Base-by-base conservation (phyloP, 306 rosid species). In the Lupinus albus region DNA sequence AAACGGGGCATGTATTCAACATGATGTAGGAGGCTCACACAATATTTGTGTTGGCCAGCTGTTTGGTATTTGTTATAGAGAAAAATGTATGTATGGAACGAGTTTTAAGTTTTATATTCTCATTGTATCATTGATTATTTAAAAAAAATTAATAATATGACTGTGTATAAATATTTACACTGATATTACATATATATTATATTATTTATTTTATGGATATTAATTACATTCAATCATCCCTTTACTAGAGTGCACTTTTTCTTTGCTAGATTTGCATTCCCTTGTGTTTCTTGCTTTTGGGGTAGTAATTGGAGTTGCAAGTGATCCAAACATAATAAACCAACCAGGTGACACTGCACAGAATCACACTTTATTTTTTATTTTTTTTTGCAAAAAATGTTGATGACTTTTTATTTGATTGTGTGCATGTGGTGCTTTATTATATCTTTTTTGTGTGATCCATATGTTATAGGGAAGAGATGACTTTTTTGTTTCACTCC, bases 141-240 rank as follows among this genome's bases (percentile, higher is more conserved):
- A n/a, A n/a, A n/a, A n/a, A n/a, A n/a, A n/a, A n/a, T n/a, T n/a
- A n/a, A n/a, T n/a, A n/a, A n/a, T n/a, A n/a, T n/a, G n/a, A n/a
- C n/a, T n/a, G n/a, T n/a, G n/a, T n/a, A n/a, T n/a, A n/a, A n/a
- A n/a, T n/a, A n/a, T n/a, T n/a, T n/a, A n/a, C n/a, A n/a, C n/a
- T n/a, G n/a, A n/a, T n/a, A n/a, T n/a, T n/a, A n/a, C n/a, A n/a
- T n/a, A n/a, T n/a, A n/a, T n/a, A n/a, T n/a, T n/a, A n/a, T n/a
- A n/a, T n/a, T 74, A 44, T 18, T 15, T 50, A 25, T 62, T 73
- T 81, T 70, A 77, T 70, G 67, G 53, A 18, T 70, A 77, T 81
- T 81, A 59, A 81, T 64, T 78, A 32, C 18, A 69, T 44, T 64
- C 80, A 81, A 77, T 80, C 38, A 77, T 74, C 85, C 79, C 77